A percentile compares a stretch with the other conserved stretches of the same genome.
Evolutionary conservation across 306 rosid species (phyloP).

Genomic region (Astragalus glycyphyllos): DNA sequence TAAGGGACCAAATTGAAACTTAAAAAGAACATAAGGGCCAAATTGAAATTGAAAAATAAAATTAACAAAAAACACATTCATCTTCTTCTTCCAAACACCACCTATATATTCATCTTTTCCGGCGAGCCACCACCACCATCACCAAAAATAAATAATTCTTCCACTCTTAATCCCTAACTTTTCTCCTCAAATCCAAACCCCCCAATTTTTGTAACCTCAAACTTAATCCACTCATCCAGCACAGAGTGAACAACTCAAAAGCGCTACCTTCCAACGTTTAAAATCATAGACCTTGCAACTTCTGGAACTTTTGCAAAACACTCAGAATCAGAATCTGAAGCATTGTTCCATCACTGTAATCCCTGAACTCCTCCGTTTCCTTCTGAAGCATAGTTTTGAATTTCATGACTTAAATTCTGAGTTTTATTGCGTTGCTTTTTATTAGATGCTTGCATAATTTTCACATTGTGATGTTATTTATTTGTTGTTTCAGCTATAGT

Average conservation of each 20-base stretch:
- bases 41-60: no score
- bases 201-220: no score
- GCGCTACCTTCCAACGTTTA: slow-evolving; percentile 58
- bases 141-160: no score
- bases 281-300: slow-evolving; percentile 68
- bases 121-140: no score
- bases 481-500: slow-evolving; percentile 60
- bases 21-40: no score
- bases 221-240: no score
- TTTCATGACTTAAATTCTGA: not conserved
- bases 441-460: slow-evolving; percentile 4
- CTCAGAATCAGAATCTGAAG: slow-evolving; percentile 48
- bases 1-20: no score
- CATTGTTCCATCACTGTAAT: slow-evolving; percentile 50
- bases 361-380: slow-evolving; percentile 58
- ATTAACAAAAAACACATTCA: no score
- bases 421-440: not conserved
- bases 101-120: no score
- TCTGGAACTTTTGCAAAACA: slow-evolving; percentile 70
- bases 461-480: not conserved
- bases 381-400: slow-evolving; percentile 45
- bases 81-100: no score
- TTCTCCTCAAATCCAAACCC: no score
- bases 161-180: no score
- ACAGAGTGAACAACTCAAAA: slow-evolving; percentile 36